Evolutionary conservation across 768 basidiomycete species (phyloP).

Genomic region (Nevesoporus exiguus): DNA sequence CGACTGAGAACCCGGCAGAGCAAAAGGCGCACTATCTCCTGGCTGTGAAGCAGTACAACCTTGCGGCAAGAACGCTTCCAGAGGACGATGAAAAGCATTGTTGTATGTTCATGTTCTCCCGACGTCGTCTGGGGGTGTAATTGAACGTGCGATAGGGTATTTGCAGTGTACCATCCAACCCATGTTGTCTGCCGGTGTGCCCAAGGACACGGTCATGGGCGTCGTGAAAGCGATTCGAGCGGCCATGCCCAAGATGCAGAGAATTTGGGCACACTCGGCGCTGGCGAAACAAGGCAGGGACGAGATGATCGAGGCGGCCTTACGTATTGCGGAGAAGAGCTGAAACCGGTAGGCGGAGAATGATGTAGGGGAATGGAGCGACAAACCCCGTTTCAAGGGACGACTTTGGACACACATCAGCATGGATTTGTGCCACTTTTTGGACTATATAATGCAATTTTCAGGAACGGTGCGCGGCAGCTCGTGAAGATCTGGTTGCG

Average conservation of each 20-base stretch:
- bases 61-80: neutral
- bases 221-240: neutral
- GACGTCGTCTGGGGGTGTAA: neutral
- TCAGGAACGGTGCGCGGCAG: neutral
- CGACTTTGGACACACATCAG: no score
- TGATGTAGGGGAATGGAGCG: neutral
- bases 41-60: neutral
- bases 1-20: neutral
- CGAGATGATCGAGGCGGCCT: neutral
- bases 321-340: neutral
- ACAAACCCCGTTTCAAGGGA: no score
- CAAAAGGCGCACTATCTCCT: neutral
- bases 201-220: neutral
- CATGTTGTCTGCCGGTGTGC: neutral
- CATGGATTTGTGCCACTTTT: neutral
- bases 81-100: neutral
- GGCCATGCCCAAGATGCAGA: constrained; percentile 1
- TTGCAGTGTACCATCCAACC: neutral
- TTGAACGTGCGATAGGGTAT: neutral
- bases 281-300: constrained; percentile 3
- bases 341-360: neutral
- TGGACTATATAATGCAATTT: neutral
- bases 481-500: neutral
- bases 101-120: neutral
- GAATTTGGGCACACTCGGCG: neutral